A percentile compares a stretch with the other conserved stretches of the same genome.
Evolutionary conservation across 2,329 filamentous ascomycete species (phyloP).

Genomic region (Hymenotorrendiella dingleyae): DNA sequence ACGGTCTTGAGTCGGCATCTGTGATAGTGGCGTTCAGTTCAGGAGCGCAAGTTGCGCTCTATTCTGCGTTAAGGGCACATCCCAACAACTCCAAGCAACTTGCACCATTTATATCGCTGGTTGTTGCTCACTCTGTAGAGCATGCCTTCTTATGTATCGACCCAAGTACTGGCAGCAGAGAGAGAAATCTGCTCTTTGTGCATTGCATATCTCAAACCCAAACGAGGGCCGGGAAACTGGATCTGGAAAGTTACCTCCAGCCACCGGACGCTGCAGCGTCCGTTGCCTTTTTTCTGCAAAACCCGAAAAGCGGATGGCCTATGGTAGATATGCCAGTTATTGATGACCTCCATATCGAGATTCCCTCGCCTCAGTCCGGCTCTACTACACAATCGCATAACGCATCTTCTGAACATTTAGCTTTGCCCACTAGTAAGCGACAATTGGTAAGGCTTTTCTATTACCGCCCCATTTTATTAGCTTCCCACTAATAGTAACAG

Average conservation of each 20-base stretch:
- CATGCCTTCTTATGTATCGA: constrained; percentile 28
- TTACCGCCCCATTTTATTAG: too few species aligned
- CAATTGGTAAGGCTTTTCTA: constrained; percentile 19
- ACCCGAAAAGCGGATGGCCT: constrained; percentile 17
- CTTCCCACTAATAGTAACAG: too few species aligned
- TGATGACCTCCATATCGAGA: constrained; percentile 11
- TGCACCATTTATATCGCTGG: constrained; percentile 23
- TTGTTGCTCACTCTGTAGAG: constrained; percentile 26
- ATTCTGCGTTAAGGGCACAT: not conserved
- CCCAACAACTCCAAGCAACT: constrained; percentile 5
- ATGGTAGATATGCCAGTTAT: constrained; percentile 22
- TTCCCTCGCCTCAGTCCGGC: constrained; percentile 1
- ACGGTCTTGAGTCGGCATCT: constrained; percentile 8
- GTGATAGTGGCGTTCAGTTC: constrained; percentile 11
- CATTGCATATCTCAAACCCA: constrained; percentile 20
- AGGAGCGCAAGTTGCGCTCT: not conserved
- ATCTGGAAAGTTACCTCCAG: constrained; percentile 9
- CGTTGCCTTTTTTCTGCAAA: constrained; percentile 20
- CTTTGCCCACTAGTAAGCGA: constrained; percentile 10
- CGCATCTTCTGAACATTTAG: not conserved
- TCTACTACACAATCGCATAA: constrained; percentile 15
- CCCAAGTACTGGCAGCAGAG: constrained; percentile 10
- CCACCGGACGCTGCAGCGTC: constrained; percentile 22
- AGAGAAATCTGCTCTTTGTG: constrained; percentile 21
- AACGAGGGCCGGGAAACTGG: constrained; percentile 19